Evolutionary conservation across 306 rosid genomes (phyloP).

Genomic region (Vachellia pachyceras): DNA sequence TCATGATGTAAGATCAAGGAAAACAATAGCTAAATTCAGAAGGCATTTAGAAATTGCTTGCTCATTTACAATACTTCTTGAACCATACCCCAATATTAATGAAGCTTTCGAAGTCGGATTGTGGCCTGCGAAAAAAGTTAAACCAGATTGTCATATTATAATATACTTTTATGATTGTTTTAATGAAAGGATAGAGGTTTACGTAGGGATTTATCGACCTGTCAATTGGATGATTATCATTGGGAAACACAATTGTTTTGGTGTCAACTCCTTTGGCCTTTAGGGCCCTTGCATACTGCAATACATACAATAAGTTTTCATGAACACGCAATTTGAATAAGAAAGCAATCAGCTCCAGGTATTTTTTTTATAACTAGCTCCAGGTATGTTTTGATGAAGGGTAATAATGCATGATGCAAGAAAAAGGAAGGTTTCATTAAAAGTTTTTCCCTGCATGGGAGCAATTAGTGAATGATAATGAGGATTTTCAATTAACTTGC

Average conservation of each 20-base stretch:
- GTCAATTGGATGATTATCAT: conserved; percentile 77
- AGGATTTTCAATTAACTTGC: not conserved
- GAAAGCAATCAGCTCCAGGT: conserved; percentile 28
- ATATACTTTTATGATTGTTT: not conserved
- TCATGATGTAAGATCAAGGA: not conserved
- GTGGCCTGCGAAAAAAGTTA: conserved; percentile 66
- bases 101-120: conserved; percentile 87
- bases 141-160: conserved; percentile 25
- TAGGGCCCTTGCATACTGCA: conserved; percentile 84
- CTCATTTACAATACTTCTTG: conserved; percentile 72
- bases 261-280: conserved; percentile 77
- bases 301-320: conserved; percentile 33
- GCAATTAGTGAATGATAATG: not conserved
- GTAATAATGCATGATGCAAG: not conserved
- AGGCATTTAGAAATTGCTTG: conserved; percentile 11
- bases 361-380: too few species aligned
- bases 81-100: conserved; percentile 91
- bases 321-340: conserved; percentile 7
- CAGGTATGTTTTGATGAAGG: not conserved
- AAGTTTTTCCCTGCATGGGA: not conserved
- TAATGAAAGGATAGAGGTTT: conserved; percentile 11
- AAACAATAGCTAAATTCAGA: not conserved
- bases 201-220: conserved; percentile 54
- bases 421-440: not conserved
- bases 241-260: conserved; percentile 78